A percentile compares a stretch with the other conserved stretches of the same genome.
phyloP scores from a whole-genome alignment of 2,329 filamentous ascomycete genomes.

The Epichloe scottii region DNA sequence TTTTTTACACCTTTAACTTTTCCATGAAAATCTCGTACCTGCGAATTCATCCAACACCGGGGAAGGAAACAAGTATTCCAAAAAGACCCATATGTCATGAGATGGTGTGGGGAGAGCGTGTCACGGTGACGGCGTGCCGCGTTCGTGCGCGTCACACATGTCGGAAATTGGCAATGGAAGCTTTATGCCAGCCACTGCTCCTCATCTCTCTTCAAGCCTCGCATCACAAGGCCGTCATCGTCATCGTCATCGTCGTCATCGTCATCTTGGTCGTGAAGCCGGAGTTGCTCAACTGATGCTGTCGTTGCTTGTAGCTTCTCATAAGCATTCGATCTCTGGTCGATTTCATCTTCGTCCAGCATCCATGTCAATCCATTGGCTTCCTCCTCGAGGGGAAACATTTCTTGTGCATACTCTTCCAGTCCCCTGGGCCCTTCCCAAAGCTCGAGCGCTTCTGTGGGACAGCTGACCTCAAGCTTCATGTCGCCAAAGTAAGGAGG shows the following conservation, averaged over 20 bases:
- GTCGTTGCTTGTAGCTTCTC: constrained; percentile 23
- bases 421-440: constrained; percentile 88
- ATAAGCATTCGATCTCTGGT: constrained; percentile 16
- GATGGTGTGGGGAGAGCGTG: not conserved
- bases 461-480: constrained; percentile 49
- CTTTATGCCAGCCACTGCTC: constrained; percentile 45
- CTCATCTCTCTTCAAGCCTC: constrained; percentile 42
- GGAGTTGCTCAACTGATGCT: constrained; percentile 25
- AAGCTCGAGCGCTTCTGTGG: constrained; percentile 62
- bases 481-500: constrained; percentile 51
- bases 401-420: constrained; percentile 89
- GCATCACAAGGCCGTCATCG: constrained; percentile 47
- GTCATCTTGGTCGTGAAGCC: constrained; percentile 29
- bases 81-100: not conserved
- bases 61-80: not conserved
- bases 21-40: not conserved
- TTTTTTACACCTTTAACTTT: not conserved
- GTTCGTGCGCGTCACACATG: not conserved
- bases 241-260: constrained; percentile 37
- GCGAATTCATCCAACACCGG: not conserved
- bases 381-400: constrained; percentile 88
- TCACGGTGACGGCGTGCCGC: not conserved
- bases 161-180: not conserved
- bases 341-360: constrained; percentile 42
- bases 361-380: constrained; percentile 94